phyloP scores from a whole-genome alignment of 2,329 filamentous ascomycete species.

The Microdochium trichocladiopsis region DNA sequence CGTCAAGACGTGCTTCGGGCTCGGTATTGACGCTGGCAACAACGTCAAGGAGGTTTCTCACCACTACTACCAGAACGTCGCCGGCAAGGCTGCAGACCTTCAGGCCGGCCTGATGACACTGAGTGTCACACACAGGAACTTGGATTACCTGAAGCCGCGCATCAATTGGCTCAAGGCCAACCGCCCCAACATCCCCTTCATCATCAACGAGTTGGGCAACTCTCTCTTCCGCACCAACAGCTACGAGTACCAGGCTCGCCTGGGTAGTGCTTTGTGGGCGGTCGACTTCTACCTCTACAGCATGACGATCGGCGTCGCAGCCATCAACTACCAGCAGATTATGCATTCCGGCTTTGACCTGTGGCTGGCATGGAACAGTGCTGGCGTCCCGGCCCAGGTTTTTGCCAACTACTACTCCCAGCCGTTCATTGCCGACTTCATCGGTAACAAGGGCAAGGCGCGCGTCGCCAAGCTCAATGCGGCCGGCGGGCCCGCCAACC shows the following conservation, averaged over 20 bases:
- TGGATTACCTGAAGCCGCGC: constrained; percentile 19
- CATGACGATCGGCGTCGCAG: constrained; percentile 22
- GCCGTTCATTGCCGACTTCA: constrained; percentile 26
- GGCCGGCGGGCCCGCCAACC: constrained; percentile 11
- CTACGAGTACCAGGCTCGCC: constrained; percentile 23
- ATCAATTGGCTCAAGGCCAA: constrained; percentile 23
- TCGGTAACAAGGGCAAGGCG: constrained; percentile 20
- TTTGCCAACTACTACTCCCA: constrained; percentile 28
- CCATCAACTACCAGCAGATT: constrained; percentile 29
- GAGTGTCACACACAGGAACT: constrained; percentile 15
- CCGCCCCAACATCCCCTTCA: constrained; percentile 20
- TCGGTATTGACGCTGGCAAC: constrained; percentile 22
- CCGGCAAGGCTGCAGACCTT: constrained; percentile 18
- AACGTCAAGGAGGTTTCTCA: constrained; percentile 26
- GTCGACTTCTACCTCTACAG: constrained; percentile 27
- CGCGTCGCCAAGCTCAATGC: constrained; percentile 14
- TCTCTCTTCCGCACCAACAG: constrained; percentile 20
- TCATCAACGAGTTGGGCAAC: constrained; percentile 27
- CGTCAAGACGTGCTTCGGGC: constrained; percentile 18
- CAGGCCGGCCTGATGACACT: constrained; percentile 21
- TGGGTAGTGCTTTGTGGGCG: constrained; percentile 27
- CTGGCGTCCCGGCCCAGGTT: constrained; percentile 19
- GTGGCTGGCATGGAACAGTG: constrained; percentile 22
- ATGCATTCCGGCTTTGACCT: constrained; percentile 23
- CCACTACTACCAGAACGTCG: constrained; percentile 27